Evolutionary conservation across 2,329 filamentous ascomycete genomes (phyloP).

Genomic region (Thielaviopsis populi): DNA sequence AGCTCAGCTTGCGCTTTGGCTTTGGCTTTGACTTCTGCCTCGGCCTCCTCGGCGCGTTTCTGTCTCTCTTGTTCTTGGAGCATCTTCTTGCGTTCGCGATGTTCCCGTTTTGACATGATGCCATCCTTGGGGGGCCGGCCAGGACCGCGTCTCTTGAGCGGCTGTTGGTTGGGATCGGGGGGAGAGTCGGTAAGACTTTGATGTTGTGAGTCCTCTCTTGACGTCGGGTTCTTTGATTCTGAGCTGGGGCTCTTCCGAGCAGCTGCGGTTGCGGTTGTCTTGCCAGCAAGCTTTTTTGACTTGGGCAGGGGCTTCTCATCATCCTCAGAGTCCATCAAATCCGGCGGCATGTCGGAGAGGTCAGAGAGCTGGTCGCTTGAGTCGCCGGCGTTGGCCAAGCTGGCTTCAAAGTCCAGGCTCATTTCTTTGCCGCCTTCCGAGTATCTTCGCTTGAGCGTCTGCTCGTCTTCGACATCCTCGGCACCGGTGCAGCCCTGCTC

Average conservation of each 20-base stretch:
- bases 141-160: conserved; percentile 48
- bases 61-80: conserved; percentile 27
- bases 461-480: conserved; percentile 39
- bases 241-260: neutral
- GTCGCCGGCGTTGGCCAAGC: conserved; percentile 39
- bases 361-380: conserved; percentile 39
- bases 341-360: conserved; percentile 17
- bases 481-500: conserved; percentile 41
- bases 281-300: conserved; percentile 9
- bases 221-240: neutral
- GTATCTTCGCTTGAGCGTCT: conserved; percentile 33
- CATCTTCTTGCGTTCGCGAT: conserved; percentile 45
- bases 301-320: conserved; percentile 13
- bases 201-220: conserved; percentile 11
- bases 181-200: conserved; percentile 25
- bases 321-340: conserved; percentile 16
- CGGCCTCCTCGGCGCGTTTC: neutral
- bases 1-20: neutral
- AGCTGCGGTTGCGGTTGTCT: too few relatives aligned
- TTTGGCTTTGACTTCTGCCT: neutral
- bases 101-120: conserved; percentile 66
- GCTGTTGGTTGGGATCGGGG: conserved; percentile 24
- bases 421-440: conserved; percentile 50
- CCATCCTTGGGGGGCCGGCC: conserved; percentile 73
- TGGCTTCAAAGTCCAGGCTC: conserved; percentile 58